These are phyloP conservation scores for Colletotrichum godetiae DNA, from an alignment of 2,329 filamentous ascomycete genomes.

Conservation along the genomic window DNA sequence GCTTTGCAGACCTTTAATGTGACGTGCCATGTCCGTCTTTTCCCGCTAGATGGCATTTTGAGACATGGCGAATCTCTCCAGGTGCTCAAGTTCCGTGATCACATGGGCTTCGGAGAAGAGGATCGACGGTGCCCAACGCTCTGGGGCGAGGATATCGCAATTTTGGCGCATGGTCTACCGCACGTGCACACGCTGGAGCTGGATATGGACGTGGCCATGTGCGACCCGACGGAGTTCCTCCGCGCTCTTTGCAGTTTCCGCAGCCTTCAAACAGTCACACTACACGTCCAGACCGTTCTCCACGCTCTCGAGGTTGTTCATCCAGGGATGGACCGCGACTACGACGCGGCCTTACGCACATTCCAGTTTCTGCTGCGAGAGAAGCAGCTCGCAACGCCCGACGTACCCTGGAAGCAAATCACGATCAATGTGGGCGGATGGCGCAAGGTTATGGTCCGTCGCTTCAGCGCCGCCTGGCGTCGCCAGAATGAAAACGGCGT, in stretches of 20 bases:
- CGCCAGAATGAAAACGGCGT: slow-evolving; percentile 53
- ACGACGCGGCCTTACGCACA: slow-evolving; percentile 47
- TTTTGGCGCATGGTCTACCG: slow-evolving; percentile 46
- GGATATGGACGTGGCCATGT: slow-evolving; percentile 55
- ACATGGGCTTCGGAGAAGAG: slow-evolving; percentile 58
- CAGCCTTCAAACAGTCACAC: slow-evolving; percentile 50
- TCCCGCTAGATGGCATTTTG: slow-evolving; percentile 53
- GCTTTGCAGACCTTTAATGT: slow-evolving; percentile 52
- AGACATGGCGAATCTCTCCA: slow-evolving; percentile 51
- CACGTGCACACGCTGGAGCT: slow-evolving; percentile 55
- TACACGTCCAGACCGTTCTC: slow-evolving; percentile 58
- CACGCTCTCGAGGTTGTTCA: slow-evolving; percentile 44
- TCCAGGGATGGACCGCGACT: slow-evolving; percentile 49
- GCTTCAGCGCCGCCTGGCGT: slow-evolving; percentile 54
- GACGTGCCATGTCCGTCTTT: slow-evolving; percentile 53
- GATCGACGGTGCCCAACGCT: slow-evolving; percentile 55
- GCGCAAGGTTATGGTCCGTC: slow-evolving; percentile 56
- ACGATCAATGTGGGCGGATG: slow-evolving; percentile 62
- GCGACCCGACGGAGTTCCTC: slow-evolving; percentile 51
- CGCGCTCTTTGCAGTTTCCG: slow-evolving; percentile 51
- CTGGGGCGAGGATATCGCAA: slow-evolving; percentile 44
- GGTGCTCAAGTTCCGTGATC: slow-evolving; percentile 55
- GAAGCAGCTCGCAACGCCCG: slow-evolving; percentile 37
- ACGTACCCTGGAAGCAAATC: slow-evolving; percentile 50
- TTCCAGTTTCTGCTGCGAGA: slow-evolving; percentile 47